Evolutionary conservation across 2,329 filamentous ascomycete species (phyloP), one percentile per base, ranked within the genome.

Genomic region (Neurospora crassa): DNA sequence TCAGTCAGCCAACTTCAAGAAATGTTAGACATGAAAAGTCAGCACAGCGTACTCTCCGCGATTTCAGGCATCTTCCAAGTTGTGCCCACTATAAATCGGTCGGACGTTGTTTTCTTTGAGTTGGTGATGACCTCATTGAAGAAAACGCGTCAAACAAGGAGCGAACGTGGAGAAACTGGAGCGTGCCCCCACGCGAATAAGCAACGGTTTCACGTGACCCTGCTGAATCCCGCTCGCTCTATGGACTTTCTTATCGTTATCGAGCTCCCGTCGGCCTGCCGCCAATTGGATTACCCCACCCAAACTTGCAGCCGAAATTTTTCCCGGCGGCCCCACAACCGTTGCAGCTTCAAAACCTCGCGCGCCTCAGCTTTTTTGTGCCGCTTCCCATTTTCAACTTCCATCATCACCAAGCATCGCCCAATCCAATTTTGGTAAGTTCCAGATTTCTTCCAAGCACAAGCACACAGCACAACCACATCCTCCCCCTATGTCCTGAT

Each of bases 21-120:
- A 11, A 37, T 40, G 40, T 14, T 12, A 11, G 11, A 40, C 11
- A 40, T 14, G 11, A 1, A 5, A 40, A 0, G 5, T 24, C 6
- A 5, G 69, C 8, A 37, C 14, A 45, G 70, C 76, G 69, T 73
- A 86, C 87, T 85, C 83, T 90, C 88, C 59, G 87, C 87, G 70
- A 90, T 89, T 76, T 90, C 88, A 71, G 88, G 88, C 88, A 90
- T 90, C 34, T 73, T 81, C 47, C n/a, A 12, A 14, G 16, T 10
- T 37, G 1, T 37, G 1, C 4, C 4, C 4, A 37, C 34, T 37
- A 37, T 37, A 1, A 37, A 1, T 8, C 34, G 34, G 34, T 37
- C 34, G 34, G 34, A 37, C 34, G 34, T 8, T 37, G 34, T 8
- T 37, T 37, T 29, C 16, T 10, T 12, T 18, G 12, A 34, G 53